Evolutionary conservation across 805 yeast species (phyloP), one percentile per base, ranked within the genome.

Genomic region (Starmera amethionina): DNA sequence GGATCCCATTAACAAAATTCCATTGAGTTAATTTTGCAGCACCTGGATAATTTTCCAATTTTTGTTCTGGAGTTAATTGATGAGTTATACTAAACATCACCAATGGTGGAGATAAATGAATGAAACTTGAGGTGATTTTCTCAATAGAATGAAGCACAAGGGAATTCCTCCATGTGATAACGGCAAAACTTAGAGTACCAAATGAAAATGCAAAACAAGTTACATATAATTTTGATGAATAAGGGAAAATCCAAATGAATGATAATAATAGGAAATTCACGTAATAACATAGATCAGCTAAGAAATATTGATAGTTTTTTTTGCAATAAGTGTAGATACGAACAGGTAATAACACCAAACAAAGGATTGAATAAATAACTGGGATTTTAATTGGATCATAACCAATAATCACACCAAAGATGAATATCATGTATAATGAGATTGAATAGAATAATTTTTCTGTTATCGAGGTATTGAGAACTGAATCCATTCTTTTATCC

Each of bases 101-200:
- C 16, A 80, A 74, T 0, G 96, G 95, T 2, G 98, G 98, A 63
- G 86, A 72, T 12, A 93, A 69, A 56, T 90, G 98, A 46, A 90
- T 90, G 52, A 87, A 83, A 3, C 95, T 79, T 16, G 90, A 79
- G 2, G 97, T 93, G 13, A 89, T 86, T 59, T 90, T 90, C 48
- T 90, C 98, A 44, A 90, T 73, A 11, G 90, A 80, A 56, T 90
- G 98, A 37, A 90, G 67, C 8, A 90, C 97, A 41, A 90, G 67
- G 7, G 96, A 88, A 58, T 90, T 90, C 50, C 95, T 71, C 98
- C 97, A 90, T 0, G 96, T 85, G 35, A 90, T 79, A 18, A 90
- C 96, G 0, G 97, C 97, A 73, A 86, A 89, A 6, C 95, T 75
- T 41, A 90, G 63, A 0, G 97, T 86, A 1, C 97, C 98, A 64